Conservation (phyloP, 306 rosid species). For the Alnus glutinosa region DNA sequence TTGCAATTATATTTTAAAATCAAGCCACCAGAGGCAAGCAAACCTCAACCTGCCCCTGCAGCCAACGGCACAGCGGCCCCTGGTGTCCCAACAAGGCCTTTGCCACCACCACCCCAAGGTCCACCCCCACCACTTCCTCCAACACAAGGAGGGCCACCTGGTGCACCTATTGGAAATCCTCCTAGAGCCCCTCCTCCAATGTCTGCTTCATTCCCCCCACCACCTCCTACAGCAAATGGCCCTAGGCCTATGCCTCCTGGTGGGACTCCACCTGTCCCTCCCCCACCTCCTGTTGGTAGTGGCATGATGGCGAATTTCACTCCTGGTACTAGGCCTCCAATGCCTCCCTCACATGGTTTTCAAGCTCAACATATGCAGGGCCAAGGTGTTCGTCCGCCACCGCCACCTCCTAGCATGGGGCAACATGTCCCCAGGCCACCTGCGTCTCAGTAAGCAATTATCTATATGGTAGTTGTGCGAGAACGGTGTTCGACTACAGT, state of each 20-base stretch:
- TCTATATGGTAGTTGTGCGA: neutral
- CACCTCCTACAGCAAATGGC: constrained; percentile 84
- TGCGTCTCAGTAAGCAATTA: constrained; percentile 2
- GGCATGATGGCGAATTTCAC: constrained; percentile 54
- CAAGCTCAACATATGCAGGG: constrained; percentile 56
- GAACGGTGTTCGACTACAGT: neutral
- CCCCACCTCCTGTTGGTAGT: constrained; percentile 66
- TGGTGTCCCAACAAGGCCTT: constrained; percentile 80
- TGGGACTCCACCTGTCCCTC: constrained; percentile 78
- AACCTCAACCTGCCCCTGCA: constrained; percentile 68
- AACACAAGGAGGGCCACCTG: constrained; percentile 65
- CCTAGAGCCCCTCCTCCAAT: constrained; percentile 77
- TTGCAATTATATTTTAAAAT: constrained; percentile 86
- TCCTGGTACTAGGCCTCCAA: constrained; percentile 64
- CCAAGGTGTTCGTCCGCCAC: constrained; percentile 56
- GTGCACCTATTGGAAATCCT: constrained; percentile 70
- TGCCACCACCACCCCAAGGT: constrained; percentile 84
- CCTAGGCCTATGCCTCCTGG: constrained; percentile 82
- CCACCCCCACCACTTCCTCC: constrained; percentile 87
- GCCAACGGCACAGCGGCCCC: constrained; percentile 77
- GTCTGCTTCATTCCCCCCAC: constrained; percentile 73
- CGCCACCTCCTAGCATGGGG: constrained; percentile 74
- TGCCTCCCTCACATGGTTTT: constrained; percentile 84
- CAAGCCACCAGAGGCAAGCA: constrained; percentile 83
- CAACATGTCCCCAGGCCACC: constrained; percentile 22